Conservation (phyloP, 1,139 yeast species). For the Candida albicans region DNA sequence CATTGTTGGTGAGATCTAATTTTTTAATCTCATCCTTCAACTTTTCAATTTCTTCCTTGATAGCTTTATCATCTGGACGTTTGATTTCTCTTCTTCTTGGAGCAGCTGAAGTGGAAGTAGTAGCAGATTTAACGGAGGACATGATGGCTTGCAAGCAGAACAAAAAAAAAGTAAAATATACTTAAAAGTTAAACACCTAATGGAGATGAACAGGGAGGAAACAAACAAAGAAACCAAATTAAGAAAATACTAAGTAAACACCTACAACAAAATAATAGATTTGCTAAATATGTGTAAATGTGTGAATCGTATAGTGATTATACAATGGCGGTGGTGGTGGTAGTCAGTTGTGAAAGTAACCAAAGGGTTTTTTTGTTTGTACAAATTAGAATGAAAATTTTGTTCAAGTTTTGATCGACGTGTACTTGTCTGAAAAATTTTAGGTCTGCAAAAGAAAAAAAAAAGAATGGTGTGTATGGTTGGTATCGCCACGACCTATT, state of each 20-base stretch:
- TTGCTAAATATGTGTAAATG: no score
- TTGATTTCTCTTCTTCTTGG: constrained; percentile 51
- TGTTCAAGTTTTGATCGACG: constrained; percentile 2
- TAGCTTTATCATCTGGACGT: constrained; percentile 71
- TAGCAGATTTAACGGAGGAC: constrained; percentile 7
- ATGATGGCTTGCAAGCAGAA: constrained; percentile 2
- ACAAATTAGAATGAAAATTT: background rate
- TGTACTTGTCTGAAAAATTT: background rate
- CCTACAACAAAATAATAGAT: no score
- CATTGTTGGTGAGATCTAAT: constrained; percentile 54
- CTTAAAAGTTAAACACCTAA: background rate
- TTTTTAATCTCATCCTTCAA: constrained; percentile 69
- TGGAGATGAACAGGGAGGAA: constrained; percentile 1
- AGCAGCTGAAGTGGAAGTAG: constrained; percentile 11
- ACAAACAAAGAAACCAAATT: background rate
- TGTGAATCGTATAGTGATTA: no score
- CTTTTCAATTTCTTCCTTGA: constrained; percentile 58
- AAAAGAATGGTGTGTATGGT: background rate
- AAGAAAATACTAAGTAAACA: background rate
- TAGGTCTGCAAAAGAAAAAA: background rate
- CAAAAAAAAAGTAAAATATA: background rate
- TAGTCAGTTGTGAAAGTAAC: background rate
- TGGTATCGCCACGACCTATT: no score
- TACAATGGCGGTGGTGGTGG: background rate
- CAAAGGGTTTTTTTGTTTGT: background rate